Conservation (phyloP, 805 yeast genomes). For the Grigorovia humatica region DNA sequence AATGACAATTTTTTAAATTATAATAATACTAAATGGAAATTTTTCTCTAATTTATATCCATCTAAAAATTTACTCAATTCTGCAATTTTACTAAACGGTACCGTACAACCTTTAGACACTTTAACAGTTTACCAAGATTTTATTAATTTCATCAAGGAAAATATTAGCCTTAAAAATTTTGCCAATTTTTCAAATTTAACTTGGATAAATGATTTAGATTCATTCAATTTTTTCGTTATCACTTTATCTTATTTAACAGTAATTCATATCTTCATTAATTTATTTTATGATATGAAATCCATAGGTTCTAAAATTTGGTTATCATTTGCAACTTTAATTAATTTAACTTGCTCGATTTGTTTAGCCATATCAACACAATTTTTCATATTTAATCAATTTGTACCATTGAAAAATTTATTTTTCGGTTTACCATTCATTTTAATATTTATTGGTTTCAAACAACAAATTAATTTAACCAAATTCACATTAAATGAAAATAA, state of each 20-base stretch:
- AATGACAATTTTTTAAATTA: constrained; percentile 15
- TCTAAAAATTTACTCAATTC: not conserved
- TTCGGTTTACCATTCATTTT: constrained; percentile 93
- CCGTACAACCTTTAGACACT: constrained; percentile 17
- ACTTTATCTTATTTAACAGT: constrained; percentile 76
- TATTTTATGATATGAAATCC: constrained; percentile 64
- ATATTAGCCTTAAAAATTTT: not conserved
- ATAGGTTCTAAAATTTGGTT: constrained; percentile 72
- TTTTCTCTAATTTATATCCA: constrained; percentile 7
- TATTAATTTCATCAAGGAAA: constrained; percentile 1
- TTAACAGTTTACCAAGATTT: not conserved
- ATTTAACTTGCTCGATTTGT: constrained; percentile 75
- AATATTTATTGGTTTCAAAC: constrained; percentile 84
- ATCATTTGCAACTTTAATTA: constrained; percentile 64
- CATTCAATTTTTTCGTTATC: constrained; percentile 73
- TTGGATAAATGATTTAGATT: constrained; percentile 62
- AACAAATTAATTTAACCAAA: constrained; percentile 52
- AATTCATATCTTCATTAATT: constrained; percentile 69
- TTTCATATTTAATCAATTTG: constrained; percentile 43
- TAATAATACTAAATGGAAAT: constrained; percentile 50
- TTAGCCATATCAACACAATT: constrained; percentile 62
- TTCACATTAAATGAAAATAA: constrained; percentile 29
- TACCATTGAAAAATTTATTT: constrained; percentile 64
- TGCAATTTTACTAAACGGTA: constrained; percentile 13
- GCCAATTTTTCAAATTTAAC: constrained; percentile 23